These are phyloP conservation scores for Fusarium marasasianum DNA, from an alignment of 2,329 filamentous ascomycete species.

Conservation along the genomic window DNA sequence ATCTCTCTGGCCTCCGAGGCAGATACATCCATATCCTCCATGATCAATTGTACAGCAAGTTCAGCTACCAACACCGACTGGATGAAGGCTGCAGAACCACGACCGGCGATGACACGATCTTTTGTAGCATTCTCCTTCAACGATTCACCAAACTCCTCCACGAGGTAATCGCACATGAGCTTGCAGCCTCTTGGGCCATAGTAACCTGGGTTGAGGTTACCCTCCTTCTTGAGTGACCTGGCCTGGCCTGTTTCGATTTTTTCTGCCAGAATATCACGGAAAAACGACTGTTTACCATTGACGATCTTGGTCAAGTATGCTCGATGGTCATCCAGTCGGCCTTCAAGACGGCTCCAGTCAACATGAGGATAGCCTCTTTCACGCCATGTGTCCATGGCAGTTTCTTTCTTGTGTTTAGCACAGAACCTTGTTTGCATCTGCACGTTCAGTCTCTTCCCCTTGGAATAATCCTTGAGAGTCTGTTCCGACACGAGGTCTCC, in stretches of 20 bases:
- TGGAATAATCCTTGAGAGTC: constrained; percentile 63
- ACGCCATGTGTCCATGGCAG: constrained; percentile 60
- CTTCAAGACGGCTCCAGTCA: constrained; percentile 70
- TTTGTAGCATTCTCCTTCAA: constrained; percentile 70
- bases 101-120: constrained; percentile 72
- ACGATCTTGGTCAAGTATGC: constrained; percentile 67
- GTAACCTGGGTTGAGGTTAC: constrained; percentile 77
- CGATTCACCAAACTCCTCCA: constrained; percentile 65
- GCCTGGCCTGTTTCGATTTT: constrained; percentile 65
- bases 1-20: constrained; percentile 61
- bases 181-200: constrained; percentile 81
- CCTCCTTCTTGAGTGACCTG: constrained; percentile 67
- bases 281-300: constrained; percentile 68
- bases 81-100: constrained; percentile 74
- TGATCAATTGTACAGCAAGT: constrained; percentile 62
- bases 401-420: constrained; percentile 65
- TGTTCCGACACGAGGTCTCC: constrained; percentile 64
- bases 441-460: constrained; percentile 61
- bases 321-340: constrained; percentile 67
- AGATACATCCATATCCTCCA: constrained; percentile 62
- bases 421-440: constrained; percentile 72
- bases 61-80: constrained; percentile 83
- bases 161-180: constrained; percentile 76
- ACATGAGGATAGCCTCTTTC: constrained; percentile 74
- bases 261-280: constrained; percentile 63